Base-by-base conservation (phyloP, 345 rosid genomes). In the Lumnitzera littorea region DNA sequence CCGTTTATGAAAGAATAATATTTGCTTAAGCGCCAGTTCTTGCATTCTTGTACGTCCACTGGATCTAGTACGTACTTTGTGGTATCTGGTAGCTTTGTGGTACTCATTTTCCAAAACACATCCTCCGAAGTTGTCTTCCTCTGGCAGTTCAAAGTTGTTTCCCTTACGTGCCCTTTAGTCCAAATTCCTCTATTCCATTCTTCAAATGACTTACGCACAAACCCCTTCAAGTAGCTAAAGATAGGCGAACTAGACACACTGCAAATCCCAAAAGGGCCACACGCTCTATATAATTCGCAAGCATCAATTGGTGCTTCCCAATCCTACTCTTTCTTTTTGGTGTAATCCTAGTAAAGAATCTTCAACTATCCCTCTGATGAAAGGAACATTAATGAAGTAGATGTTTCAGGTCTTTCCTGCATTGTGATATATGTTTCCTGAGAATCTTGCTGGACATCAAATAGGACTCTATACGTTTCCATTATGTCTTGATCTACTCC, bases 221-320 rank as follows among this genome's bases (percentile, higher is more conserved):
- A 77, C 12, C 78, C 78, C 0, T 48, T 61, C 24, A 73, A 55
- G 27, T 75, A 77, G 2, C 0, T 51, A 27, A 78, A 70, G 27
- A 24, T 20, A n/a, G 43, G 41, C 12, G 1, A 17, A 17, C 53
- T 62, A 14, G 24, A 29, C 1, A 57, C 46, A 13, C 72, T 76
- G 48, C 75, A 70, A 2, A 56, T 55, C 13, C 70, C 67, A 36
- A 58, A 51, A 3, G 24, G 24, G n/a, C 73, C 82, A 23, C 78
- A 77, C 7, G 36, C 29, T 2, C 56, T 20, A 24, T 62, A 70
- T 31, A 46, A 24, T 13, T 70, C 73, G 31, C 76, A 74, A 10
- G 55, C 15, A 11, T 73, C 68, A 43, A 57, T 64, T 13, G 78
- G 71, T 14, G 56, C 56, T 0, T 15, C 56, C 62, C 62, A 50